Conservation (phyloP, 2,329 filamentous ascomycete species). For the Sporothrix euskadiensis region DNA sequence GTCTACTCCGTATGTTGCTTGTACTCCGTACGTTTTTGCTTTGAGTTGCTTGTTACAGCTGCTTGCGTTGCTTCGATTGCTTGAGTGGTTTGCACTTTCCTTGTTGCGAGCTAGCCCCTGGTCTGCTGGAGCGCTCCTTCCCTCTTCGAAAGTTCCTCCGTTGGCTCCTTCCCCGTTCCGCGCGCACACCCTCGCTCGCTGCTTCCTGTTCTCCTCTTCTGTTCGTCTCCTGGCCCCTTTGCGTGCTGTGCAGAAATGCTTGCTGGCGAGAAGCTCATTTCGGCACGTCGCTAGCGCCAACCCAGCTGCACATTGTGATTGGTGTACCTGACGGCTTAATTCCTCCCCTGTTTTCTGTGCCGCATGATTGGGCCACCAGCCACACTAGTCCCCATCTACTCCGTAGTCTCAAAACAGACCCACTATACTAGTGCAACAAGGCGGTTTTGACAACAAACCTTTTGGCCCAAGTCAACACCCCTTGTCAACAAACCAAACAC, state of each 20-base stretch:
- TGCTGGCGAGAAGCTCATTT: conserved; percentile 29
- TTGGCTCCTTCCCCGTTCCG: background rate
- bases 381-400: background rate
- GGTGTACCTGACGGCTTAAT: conserved; percentile 29
- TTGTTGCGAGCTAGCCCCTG: background rate
- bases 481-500: conserved; percentile 20
- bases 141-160: background rate
- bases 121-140: background rate
- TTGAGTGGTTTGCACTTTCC: background rate
- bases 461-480: conserved; percentile 14
- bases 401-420: background rate
- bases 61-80: background rate
- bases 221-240: background rate
- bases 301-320: conserved; percentile 17
- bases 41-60: background rate
- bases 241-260: background rate
- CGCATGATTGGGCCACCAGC: conserved; percentile 3
- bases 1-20: background rate
- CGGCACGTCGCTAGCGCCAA: conserved; percentile 20
- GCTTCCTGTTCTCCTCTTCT: background rate
- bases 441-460: conserved; percentile 22
- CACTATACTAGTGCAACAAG: conserved; percentile 10
- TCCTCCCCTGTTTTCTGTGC: background rate
- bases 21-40: background rate
- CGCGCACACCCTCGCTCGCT: background rate